These are phyloP conservation scores for Annulohypoxylon stygium DNA, from an alignment of 495 filamentous ascomycete genomes.

Conservation along the genomic window DNA sequence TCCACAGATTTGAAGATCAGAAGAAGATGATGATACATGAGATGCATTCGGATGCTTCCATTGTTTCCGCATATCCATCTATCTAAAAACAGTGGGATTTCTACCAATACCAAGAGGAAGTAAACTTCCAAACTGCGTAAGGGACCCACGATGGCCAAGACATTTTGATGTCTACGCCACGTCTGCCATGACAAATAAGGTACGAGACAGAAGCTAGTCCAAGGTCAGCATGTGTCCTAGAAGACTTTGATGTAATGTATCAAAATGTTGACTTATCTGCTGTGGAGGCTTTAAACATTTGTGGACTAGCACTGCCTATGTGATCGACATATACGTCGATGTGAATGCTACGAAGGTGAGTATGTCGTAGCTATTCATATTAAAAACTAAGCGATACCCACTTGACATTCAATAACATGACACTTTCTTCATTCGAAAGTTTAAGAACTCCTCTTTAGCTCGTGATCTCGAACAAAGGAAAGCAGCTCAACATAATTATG, in stretches of 20 bases:
- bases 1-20: slow-evolving; percentile 1
- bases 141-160: slow-evolving; percentile 37
- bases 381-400: slow-evolving; percentile 28
- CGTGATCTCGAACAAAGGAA: background rate
- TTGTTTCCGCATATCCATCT: slow-evolving; percentile 13
- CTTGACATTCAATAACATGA: slow-evolving; percentile 19
- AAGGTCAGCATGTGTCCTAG: background rate
- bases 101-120: slow-evolving; percentile 29
- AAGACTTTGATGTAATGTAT: background rate
- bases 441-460: background rate
- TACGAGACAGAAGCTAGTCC: background rate
- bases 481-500: background rate
- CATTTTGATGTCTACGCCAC: slow-evolving; percentile 16
- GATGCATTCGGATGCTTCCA: slow-evolving; percentile 15
- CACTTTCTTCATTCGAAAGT: slow-evolving; percentile 31
- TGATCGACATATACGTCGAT: slow-evolving; percentile 17
- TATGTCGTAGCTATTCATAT: slow-evolving; percentile 15
- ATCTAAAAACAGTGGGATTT: slow-evolving; percentile 32
- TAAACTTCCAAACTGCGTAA: slow-evolving; percentile 32
- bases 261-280: slow-evolving; percentile 7
- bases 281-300: background rate
- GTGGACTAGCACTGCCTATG: slow-evolving; percentile 11
- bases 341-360: slow-evolving; percentile 13
- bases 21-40: slow-evolving; percentile 26
- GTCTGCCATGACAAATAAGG: slow-evolving; percentile 29